Evolutionary conservation across 1,284 basidiomycete species (phyloP), one percentile per base, ranked within the genome.

Genomic region (Cerrena zonata): DNA sequence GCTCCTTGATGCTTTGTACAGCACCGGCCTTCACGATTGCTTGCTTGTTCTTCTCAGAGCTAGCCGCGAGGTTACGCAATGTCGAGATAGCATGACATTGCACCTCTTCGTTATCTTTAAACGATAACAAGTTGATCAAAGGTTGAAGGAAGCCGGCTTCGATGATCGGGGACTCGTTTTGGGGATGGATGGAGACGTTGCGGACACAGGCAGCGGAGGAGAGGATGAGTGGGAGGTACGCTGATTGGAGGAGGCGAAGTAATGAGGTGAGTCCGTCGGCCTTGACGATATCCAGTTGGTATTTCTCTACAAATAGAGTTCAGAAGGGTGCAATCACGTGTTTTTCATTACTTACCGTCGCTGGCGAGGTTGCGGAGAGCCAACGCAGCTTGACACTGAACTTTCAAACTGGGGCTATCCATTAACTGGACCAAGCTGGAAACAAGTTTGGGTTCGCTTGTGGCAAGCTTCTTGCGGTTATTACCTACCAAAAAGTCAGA

Each of bases 1-100:
- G 76, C 62, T 98, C 93, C 73, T 97, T 97, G 73, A 99, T 99
- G 48, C 91, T 86, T 67, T 95, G 91, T 4, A 98, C 89, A n/a
- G 96, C 96, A 7, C 96, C 96, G 3, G 96, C 96, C 66, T 97
- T 91, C 49, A 99, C 94, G 52, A 99, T 99, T 5, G 94, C 94
- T 22, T 91, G 84, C 77, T 99, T 99, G 77, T 99, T 99, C 76
- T 94, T 92, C 76, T 99, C 95, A 41, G 89, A 94, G 64, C 91
- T 94, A 0, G 96, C 96, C 1, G 96, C 96, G 12, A 99, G 79
- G 67, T 99, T 99, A 30, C 96, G 84, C 49, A 99, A 77, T 0
- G 96, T 99, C 24, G 92, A 96, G 60, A 99, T 99, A n/a, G 96
- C 96, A 64, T 99, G 96, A 64, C 96, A 99, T 69, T 99, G 95